Evolutionary conservation across 768 basidiomycete species (phyloP).

Genomic region (Naganishia vishniacii): DNA sequence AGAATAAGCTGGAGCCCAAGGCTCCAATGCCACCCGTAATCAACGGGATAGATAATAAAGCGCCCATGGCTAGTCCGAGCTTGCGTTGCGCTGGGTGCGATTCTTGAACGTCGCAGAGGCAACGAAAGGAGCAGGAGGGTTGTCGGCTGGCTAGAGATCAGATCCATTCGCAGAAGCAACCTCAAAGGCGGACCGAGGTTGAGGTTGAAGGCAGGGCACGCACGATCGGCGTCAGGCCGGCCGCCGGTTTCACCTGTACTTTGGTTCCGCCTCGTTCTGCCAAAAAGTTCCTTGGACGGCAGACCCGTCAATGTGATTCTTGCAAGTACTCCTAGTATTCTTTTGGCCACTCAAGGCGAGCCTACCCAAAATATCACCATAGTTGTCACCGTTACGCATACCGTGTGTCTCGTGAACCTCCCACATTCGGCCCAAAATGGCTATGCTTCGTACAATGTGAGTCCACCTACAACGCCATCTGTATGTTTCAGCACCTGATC

Average conservation of each 20-base stretch:
- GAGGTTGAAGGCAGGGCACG: neutral
- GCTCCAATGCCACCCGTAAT: constrained; percentile 49
- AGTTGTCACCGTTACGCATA: too few species aligned
- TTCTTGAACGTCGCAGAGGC: too few species aligned
- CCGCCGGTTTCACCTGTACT: neutral
- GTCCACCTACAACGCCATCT: constrained; percentile 7
- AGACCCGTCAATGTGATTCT: too few species aligned
- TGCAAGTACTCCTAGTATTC: too few species aligned
- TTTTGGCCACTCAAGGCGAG: too few species aligned
- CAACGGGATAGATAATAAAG: constrained; percentile 50
- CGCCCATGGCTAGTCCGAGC: constrained; percentile 46
- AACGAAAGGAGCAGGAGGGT: too few species aligned
- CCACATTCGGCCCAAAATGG: constrained; percentile 37
- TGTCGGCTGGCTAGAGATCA: too few species aligned
- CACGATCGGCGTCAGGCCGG: neutral
- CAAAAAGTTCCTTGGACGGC: neutral
- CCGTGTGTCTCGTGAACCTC: too few species aligned
- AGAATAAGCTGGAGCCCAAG: constrained; percentile 54
- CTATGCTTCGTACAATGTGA: constrained; percentile 49
- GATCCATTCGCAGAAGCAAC: neutral
- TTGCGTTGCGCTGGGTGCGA: too few species aligned
- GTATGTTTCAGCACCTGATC: neutral
- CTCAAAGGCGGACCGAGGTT: neutral
- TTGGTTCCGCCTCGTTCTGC: too few species aligned
- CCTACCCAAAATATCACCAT: too few species aligned